Conservation (phyloP, 306 rosid genomes). For the Begonia peltatifolia region DNA sequence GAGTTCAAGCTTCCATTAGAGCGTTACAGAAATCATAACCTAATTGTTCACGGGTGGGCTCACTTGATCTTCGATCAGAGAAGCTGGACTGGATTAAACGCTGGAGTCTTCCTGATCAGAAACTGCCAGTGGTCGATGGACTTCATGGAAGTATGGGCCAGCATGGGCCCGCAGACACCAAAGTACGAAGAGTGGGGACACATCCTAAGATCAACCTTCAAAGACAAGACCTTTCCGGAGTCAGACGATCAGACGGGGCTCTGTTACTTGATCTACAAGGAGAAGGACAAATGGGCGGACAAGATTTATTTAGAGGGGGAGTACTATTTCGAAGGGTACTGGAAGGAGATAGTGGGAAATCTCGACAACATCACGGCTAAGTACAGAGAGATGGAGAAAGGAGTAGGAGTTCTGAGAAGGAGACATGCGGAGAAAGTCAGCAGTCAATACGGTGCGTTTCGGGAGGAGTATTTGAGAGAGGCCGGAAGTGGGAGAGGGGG, state of each 20-base stretch:
- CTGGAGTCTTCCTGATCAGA: constrained; percentile 69
- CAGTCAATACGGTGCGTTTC: constrained; percentile 32
- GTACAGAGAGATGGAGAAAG: constrained; percentile 30
- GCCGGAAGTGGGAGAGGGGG: constrained; percentile 34
- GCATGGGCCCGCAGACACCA: constrained; percentile 76
- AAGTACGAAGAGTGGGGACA: constrained; percentile 59
- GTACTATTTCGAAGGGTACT: constrained; percentile 65
- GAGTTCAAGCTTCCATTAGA: constrained; percentile 55
- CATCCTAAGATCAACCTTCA: constrained; percentile 32
- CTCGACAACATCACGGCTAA: constrained; percentile 18
- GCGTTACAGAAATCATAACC: constrained; percentile 48
- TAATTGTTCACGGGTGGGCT: constrained; percentile 68
- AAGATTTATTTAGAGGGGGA: constrained; percentile 54
- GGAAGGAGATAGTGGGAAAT: constrained; percentile 45
- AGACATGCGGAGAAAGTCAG: constrained; percentile 67
- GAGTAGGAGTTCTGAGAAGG: constrained; percentile 31
- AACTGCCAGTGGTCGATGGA: constrained; percentile 90
- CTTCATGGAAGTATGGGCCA: constrained; percentile 61
- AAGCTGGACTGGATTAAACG: constrained; percentile 93
- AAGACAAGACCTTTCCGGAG: constrained; percentile 66
- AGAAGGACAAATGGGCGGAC: constrained; percentile 49
- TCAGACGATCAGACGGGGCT: constrained; percentile 91
- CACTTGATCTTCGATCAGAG: constrained; percentile 32
- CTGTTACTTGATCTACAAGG: constrained; percentile 49
- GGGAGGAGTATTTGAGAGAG: constrained; percentile 35